phyloP scores from a whole-genome alignment of 768 basidiomycete species.

The Peribolospora baueri region DNA sequence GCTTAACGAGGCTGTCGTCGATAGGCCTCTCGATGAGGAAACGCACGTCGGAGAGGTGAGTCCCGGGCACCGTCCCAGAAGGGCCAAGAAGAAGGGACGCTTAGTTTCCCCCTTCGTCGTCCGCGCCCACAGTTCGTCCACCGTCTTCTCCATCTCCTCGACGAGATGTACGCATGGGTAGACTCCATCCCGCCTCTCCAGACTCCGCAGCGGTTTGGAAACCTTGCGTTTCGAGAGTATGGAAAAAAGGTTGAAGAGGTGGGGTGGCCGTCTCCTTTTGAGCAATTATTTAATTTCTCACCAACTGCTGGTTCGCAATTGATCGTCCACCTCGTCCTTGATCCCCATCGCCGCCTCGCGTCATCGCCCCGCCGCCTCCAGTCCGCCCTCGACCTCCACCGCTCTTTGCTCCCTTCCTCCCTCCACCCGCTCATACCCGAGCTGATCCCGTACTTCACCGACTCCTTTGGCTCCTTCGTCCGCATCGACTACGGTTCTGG shows the following conservation, averaged over 20 bases:
- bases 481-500: slow-evolving; percentile 94
- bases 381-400: slow-evolving; percentile 33
- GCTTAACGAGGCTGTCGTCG: too few relatives aligned
- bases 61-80: too few relatives aligned
- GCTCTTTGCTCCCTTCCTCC: slow-evolving; percentile 27
- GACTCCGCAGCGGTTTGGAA: slow-evolving; percentile 68
- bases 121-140: too few relatives aligned
- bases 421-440: slow-evolving; percentile 31
- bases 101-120: too few relatives aligned
- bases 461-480: slow-evolving; percentile 68
- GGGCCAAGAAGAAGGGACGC: too few relatives aligned
- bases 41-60: too few relatives aligned
- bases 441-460: slow-evolving; percentile 49
- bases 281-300: background rate
- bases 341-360: background rate
- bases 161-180: slow-evolving; percentile 46
- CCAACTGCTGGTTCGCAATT: background rate
- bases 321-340: background rate
- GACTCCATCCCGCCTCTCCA: slow-evolving; percentile 50
- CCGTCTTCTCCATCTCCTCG: slow-evolving; percentile 24
- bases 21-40: too few relatives aligned
- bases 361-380: slow-evolving; percentile 15
- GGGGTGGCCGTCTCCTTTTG: slow-evolving; percentile 12
- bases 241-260: slow-evolving; percentile 55
- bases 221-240: slow-evolving; percentile 72